Evolutionary conservation across 177 flowering plant species (phyloP).

Genomic region (Vitis hybrid): DNA sequence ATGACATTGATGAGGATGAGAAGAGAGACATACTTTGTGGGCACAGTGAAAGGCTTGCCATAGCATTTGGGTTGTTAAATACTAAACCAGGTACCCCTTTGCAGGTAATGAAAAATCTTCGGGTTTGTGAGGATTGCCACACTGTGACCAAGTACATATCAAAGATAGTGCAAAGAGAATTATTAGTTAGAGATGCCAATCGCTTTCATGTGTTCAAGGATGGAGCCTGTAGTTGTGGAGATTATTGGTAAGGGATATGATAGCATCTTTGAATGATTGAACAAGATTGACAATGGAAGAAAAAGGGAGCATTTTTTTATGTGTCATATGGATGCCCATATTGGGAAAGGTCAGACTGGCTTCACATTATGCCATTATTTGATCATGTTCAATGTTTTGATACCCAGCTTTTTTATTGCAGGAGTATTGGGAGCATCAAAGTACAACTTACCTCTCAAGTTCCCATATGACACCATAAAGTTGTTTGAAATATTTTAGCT

Average conservation of each 20-base stretch:
- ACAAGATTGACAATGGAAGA: no score
- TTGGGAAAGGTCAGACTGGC: no score
- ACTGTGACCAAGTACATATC: constrained; percentile 52
- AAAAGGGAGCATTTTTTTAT: no score
- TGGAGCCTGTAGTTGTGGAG: constrained; percentile 55
- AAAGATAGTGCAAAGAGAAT: constrained; percentile 37
- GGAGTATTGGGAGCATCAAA: no score
- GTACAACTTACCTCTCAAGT: no score
- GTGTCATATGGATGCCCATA: no score
- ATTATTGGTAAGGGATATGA: constrained; percentile 38
- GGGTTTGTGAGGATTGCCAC: constrained; percentile 63
- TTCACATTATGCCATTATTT: no score
- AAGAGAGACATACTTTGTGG: constrained; percentile 43
- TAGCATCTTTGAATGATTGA: no score
- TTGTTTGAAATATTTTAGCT: no score
- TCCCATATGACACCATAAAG: no score
- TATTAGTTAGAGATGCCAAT: constrained; percentile 53
- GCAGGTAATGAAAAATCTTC: constrained; percentile 55
- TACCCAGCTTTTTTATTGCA: no score
- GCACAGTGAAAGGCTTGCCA: constrained; percentile 60
- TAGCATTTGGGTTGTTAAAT: constrained; percentile 53
- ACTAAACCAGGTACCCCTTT: constrained; percentile 44
- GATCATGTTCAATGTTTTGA: no score
- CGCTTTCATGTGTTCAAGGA: constrained; percentile 51
- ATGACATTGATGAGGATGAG: constrained; percentile 51